Percentiles rank a stretch among this genome's conserved stretches.
These are phyloP conservation scores for Arthromyces matolae DNA, from an alignment of 768 basidiomycete species.

Conservation along the genomic window DNA sequence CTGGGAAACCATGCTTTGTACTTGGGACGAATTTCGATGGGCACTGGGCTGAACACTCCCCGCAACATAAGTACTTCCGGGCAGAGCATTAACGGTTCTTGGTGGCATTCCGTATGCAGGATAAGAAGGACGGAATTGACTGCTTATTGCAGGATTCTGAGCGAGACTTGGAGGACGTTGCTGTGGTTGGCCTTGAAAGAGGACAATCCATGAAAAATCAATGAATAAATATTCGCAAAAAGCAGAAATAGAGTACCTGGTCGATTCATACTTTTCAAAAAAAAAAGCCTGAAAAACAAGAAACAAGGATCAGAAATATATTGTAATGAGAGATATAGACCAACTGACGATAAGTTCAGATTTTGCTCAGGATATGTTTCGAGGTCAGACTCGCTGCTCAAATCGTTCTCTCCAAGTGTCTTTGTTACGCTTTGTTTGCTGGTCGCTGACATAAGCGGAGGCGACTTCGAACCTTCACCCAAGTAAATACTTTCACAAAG, in stretches of 20 bases:
- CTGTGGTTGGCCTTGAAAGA: slow-evolving; percentile 68
- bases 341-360: slow-evolving; percentile 13
- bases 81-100: slow-evolving; percentile 50
- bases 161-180: slow-evolving; percentile 76
- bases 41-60: slow-evolving; percentile 55
- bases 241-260: slow-evolving; percentile 40
- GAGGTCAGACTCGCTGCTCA: slow-evolving; percentile 14
- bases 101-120: slow-evolving; percentile 58
- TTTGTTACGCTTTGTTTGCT: slow-evolving; percentile 43
- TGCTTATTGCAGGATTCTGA: slow-evolving; percentile 57
- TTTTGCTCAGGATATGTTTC: slow-evolving; percentile 14
- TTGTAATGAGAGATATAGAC: neutral
- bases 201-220: slow-evolving; percentile 24
- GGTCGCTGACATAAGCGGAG: slow-evolving; percentile 17
- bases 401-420: slow-evolving; percentile 19
- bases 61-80: slow-evolving; percentile 48
- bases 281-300: slow-evolving; percentile 27
- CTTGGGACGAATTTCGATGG: slow-evolving; percentile 57
- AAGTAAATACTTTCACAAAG: slow-evolving; percentile 2
- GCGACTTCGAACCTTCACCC: too few species aligned
- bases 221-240: slow-evolving; percentile 14
- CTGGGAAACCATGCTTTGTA: slow-evolving; percentile 53
- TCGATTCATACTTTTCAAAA: slow-evolving; percentile 59
- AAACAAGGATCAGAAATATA: neutral
- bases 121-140: slow-evolving; percentile 59